Evolutionary conservation across 257 asterid species (phyloP).

Genomic region (Schizonepeta tenuifolia): DNA sequence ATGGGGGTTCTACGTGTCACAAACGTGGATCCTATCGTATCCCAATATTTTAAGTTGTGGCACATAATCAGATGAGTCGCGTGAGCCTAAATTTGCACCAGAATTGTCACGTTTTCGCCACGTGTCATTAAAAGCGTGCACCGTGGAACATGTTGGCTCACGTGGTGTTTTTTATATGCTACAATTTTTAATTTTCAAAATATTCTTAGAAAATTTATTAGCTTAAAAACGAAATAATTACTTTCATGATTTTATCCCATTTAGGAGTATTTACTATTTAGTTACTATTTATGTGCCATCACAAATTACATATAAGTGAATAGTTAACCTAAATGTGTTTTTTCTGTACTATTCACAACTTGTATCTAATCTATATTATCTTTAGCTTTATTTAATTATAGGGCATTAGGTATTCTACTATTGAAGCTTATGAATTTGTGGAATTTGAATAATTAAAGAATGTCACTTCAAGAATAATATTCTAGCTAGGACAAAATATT

Average conservation of each 20-base stretch:
- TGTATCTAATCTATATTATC: too few relatives aligned
- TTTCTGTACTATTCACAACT: too few relatives aligned
- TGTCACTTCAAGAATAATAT: background rate
- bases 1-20: slow-evolving; percentile 7
- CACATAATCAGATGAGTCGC: slow-evolving; percentile 24
- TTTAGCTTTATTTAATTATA: too few relatives aligned
- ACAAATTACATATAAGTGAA: too few relatives aligned
- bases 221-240: too few relatives aligned
- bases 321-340: too few relatives aligned
- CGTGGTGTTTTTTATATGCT: slow-evolving; percentile 26
- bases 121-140: slow-evolving; percentile 25
- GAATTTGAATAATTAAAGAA: background rate
- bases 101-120: slow-evolving; percentile 28
- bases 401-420: background rate
- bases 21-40: slow-evolving; percentile 14
- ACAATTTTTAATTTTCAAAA: too few relatives aligned
- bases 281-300: too few relatives aligned
- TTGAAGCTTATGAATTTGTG: background rate
- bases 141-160: slow-evolving; percentile 23
- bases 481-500: too few relatives aligned
- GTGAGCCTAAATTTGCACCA: slow-evolving; percentile 32
- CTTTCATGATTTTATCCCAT: too few relatives aligned
- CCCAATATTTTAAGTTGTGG: slow-evolving; percentile 17
- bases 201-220: too few relatives aligned
- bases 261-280: too few relatives aligned